Conservation (phyloP, 768 basidiomycete species). For the Tulasnella sp. region DNA sequence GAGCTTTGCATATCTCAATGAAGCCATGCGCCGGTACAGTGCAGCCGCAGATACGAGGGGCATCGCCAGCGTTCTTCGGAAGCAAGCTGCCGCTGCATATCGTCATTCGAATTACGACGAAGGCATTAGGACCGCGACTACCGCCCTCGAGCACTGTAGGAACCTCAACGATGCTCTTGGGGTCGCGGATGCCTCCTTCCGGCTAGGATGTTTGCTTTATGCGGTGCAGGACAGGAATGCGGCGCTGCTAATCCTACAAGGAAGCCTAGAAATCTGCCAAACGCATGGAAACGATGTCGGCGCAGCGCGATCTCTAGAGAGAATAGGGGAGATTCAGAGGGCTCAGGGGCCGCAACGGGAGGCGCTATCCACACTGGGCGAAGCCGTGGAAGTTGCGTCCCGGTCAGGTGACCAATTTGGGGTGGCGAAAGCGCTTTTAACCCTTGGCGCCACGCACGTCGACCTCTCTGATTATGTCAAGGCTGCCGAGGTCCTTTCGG, state of each 20-base stretch:
- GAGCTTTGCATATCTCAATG: not conserved
- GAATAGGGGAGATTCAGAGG: not conserved
- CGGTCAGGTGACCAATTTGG: not conserved
- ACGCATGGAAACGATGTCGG: not conserved
- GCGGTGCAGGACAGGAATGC: not conserved
- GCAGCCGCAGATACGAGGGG: not conserved
- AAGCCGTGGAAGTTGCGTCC: not conserved
- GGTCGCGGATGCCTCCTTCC: not conserved
- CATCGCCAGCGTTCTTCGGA: not conserved
- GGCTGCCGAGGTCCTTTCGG: not conserved
- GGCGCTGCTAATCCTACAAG: not conserved
- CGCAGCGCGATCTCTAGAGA: not conserved
- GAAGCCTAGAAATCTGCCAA: not conserved
- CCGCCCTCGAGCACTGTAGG: not conserved
- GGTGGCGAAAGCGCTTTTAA: not conserved
- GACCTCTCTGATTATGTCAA: not conserved
- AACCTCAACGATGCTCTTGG: not conserved
- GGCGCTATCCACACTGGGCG: not conserved
- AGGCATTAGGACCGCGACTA: not conserved
- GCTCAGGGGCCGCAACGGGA: not conserved
- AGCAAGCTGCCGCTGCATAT: not conserved
- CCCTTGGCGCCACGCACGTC: not conserved
- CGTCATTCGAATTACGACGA: not conserved
- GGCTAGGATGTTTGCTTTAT: not conserved
- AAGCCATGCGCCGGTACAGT: not conserved